These are phyloP conservation scores for Plicaturopsis crispa DNA, from an alignment of 768 basidiomycete species.

Conservation along the genomic window DNA sequence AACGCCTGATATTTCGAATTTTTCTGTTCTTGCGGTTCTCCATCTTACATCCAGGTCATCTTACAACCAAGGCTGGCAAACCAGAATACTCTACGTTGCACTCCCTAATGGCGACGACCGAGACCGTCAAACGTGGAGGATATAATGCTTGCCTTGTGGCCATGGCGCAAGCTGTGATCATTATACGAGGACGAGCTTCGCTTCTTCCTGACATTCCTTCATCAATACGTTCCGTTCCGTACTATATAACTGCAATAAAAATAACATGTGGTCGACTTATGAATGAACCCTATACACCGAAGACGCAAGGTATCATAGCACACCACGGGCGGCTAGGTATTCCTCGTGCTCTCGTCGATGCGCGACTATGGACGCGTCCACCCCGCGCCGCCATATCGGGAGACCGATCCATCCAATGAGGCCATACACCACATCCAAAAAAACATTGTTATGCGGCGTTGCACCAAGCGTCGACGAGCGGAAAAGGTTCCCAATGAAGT, in stretches of 20 bases:
- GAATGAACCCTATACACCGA: no score
- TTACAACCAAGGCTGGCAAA: conserved; percentile 51
- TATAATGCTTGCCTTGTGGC: conserved; percentile 50
- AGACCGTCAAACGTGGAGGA: conserved; percentile 28
- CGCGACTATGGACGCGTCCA: conserved; percentile 24
- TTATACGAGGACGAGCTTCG: conserved; percentile 32
- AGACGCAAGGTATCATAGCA: no score
- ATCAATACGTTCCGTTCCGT: background rate
- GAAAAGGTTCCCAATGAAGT: conserved; percentile 51
- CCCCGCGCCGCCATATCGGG: conserved; percentile 28
- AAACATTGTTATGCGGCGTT: conserved; percentile 45
- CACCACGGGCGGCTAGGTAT: conserved; percentile 21
- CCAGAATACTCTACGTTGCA: conserved; percentile 31
- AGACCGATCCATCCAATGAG: conserved; percentile 32
- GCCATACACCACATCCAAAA: conserved; percentile 37
- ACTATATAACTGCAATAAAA: no score
- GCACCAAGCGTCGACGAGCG: conserved; percentile 47
- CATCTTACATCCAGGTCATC: no score
- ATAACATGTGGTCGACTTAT: no score
- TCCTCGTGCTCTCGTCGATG: conserved; percentile 28
- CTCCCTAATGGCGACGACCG: conserved; percentile 77
- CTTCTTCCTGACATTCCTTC: conserved; percentile 32
- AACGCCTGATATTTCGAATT: no score
- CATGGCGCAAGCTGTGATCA: no score
- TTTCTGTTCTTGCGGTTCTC: no score